Percentiles rank a stretch among this genome's conserved stretches.
These are phyloP conservation scores for Ogataea hybrid DNA, from an alignment of 1,139 yeast genomes.

Conservation along the genomic window DNA sequence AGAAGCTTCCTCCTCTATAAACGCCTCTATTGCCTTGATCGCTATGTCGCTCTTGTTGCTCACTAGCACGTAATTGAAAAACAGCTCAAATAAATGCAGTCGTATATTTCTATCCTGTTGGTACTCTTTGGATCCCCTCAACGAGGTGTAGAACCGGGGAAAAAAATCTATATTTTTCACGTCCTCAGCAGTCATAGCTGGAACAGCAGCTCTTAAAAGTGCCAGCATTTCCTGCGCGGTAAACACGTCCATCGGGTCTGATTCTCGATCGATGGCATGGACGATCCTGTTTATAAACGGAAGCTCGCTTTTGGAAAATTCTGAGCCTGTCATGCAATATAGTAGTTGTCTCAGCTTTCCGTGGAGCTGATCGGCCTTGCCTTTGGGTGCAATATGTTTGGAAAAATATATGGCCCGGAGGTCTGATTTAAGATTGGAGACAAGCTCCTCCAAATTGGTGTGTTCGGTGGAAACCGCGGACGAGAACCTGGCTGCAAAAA, in stretches of 20 bases:
- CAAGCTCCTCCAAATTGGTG: conserved; percentile 19
- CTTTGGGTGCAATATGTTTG: conserved; percentile 25
- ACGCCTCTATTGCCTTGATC: conserved; percentile 28
- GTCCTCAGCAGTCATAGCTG: conserved; percentile 29
- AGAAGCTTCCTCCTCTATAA: conserved; percentile 25
- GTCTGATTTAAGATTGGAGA: conserved; percentile 22
- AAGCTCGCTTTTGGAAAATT: conserved; percentile 25
- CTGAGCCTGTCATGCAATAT: conserved; percentile 18
- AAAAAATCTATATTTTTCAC: conserved; percentile 31
- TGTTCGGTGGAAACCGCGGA: conserved; percentile 13
- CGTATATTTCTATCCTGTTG: conserved; percentile 18
- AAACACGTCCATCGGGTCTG: conserved; percentile 25
- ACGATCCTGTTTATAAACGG: conserved; percentile 29
- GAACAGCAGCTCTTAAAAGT: conserved; percentile 23
- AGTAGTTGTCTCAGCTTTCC: conserved; percentile 21
- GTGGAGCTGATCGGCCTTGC: conserved; percentile 27
- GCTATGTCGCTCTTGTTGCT: conserved; percentile 27
- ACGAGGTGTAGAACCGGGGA: conserved; percentile 31
- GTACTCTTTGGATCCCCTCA: conserved; percentile 28
- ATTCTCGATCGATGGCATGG: conserved; percentile 28
- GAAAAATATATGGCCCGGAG: conserved; percentile 26
- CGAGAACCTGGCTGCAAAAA: not conserved
- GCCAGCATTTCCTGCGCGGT: conserved; percentile 24
- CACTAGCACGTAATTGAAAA: conserved; percentile 30
- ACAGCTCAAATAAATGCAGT: conserved; percentile 32